Percentiles rank a stretch among this genome's conserved stretches.
Evolutionary conservation across 345 rosid species (phyloP).

Genomic region (Linum tenue): DNA sequence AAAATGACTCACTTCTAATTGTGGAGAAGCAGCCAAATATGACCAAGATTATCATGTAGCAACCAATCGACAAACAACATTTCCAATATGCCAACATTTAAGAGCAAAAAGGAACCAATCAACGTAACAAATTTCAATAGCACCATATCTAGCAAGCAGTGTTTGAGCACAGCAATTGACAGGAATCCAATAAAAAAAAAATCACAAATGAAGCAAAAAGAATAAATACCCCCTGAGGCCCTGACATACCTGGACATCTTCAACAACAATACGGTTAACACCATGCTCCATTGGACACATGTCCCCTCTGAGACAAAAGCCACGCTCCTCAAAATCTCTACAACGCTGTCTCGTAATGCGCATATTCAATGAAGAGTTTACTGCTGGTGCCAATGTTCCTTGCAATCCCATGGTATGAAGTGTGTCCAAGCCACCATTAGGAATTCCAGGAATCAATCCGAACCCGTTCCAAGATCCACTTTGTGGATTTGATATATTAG

Average conservation of each 20-base stretch:
- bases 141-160: not conserved
- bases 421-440: slow-evolving; percentile 70
- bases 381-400: slow-evolving; percentile 58
- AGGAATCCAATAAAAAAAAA: not conserved
- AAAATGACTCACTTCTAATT: too few relatives aligned
- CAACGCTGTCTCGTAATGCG: slow-evolving; percentile 78
- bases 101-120: not conserved
- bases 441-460: slow-evolving; percentile 69
- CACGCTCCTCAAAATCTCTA: slow-evolving; percentile 98
- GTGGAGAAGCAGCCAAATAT: too few relatives aligned
- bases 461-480: slow-evolving; percentile 64
- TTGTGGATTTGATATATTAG: slow-evolving; percentile 54
- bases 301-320: slow-evolving; percentile 96
- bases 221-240: not conserved
- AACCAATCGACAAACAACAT: not conserved
- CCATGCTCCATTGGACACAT: slow-evolving; percentile 99
- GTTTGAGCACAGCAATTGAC: slow-evolving; percentile 5
- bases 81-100: not conserved
- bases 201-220: not conserved
- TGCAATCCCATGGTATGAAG: slow-evolving; percentile 62
- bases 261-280: slow-evolving; percentile 89
- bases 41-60: too few relatives aligned
- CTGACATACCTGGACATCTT: slow-evolving; percentile 81
- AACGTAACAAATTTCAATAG: not conserved
- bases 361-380: slow-evolving; percentile 50